Evolutionary conservation across 1,284 basidiomycete genomes (phyloP), one percentile per base, ranked within the genome.

Genomic region (Bondarzewia mesenterica): DNA sequence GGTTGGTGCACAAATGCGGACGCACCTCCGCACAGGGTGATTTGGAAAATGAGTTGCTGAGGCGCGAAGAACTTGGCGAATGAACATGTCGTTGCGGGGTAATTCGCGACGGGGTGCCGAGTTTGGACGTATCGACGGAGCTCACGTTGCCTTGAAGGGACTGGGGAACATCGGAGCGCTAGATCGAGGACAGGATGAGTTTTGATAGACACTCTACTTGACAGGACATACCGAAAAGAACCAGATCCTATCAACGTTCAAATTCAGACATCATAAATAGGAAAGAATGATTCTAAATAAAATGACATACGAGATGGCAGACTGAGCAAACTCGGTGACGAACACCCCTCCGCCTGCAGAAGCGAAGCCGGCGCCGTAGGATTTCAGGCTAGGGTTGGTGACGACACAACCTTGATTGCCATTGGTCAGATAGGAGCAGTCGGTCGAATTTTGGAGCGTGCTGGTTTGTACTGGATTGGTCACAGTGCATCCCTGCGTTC

Each of bases 11-110:
- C n/a, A n/a, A n/a, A n/a, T n/a, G n/a, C n/a, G n/a, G n/a, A n/a
- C n/a, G n/a, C n/a, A 82, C 78, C 78, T 58, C 84, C 83, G 54
- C 88, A 90, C 8, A 89, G 74, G 1, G 86, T 85, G 52, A 87
- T 87, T 60, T 84, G 78, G 54, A 89, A 79, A 25, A 87, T 78
- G 40, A 89, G 71, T 47, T 77, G 70, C 59, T 89, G 84, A 0
- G 80, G 64, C 41, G 71, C 61, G 63, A 91, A 90, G 66, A 74
- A 85, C 32, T 70, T 61, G 47, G 68, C 63, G 27, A 86, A 72
- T 44, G 75, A 66, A 62, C 88, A 90, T 12, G 73, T 70, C 7
- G 71, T 66, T 4, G 74, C 64, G 1, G 81, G 76, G 74, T 80
- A 90, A 55, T 82, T 82, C 0, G 77, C 86, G 4, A 78, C 72